Evolutionary conservation across 345 rosid species (phyloP), one percentile per base, ranked within the genome.

Genomic region (Populus deltoides): DNA sequence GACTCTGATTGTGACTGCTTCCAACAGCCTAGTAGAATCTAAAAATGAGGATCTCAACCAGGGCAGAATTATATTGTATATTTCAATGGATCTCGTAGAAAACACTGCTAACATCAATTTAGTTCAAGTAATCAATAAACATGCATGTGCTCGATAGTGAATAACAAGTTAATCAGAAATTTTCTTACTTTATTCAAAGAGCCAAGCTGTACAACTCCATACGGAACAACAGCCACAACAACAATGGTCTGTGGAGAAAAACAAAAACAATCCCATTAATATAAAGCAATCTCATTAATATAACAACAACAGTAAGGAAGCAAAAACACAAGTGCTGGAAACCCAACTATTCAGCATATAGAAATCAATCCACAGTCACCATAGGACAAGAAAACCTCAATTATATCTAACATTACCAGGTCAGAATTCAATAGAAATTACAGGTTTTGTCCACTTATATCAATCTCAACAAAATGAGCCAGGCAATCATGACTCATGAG

Each of bases 151-250:
- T 70, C 62, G 29, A 81, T 2, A 80, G 65, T 75, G 68, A 80
- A 22, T 20, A 24, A 69, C 13, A 63, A 69, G 59, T 67, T 20
- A 66, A 51, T 3, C 22, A 70, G 71, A 83, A 78, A 45, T 77
- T 49, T 33, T 75, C 97, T 88, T 89, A 94, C 98, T 79, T 90
- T 85, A 78, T 75, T 81, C 71, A 88, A 83, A 69, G 97, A 92
- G 78, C 97, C 98, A 80, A 94, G 93, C 85, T 94, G 98, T 71
- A 92, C 86, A 79, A 94, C 97, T 83, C 97, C 98, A 85, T 83
- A 85, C 13, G 95, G 90, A 83, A 86, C 89, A 79, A 90, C 92
- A 82, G 97, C 90, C 51, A 90, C 87, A 66, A 90, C 90, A 76
- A 85, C 88, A 82, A 91, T 84, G 76, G 97, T 90, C 98, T 92